Conservation (phyloP, 2,329 filamentous ascomycete species). For the Aspergillus puulaauensis region DNA sequence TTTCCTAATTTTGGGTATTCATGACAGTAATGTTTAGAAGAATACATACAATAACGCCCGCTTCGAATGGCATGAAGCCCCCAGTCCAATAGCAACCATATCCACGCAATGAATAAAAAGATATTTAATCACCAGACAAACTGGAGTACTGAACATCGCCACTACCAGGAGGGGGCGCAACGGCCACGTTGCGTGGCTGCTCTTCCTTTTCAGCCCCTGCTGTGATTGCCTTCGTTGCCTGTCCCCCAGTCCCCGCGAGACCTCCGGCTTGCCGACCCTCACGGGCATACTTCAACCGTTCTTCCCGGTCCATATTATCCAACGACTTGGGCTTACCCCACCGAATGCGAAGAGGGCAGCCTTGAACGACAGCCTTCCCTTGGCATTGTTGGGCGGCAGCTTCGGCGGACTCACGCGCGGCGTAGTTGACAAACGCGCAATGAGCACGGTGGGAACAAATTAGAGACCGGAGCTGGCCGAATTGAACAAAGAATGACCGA, state of each 20-base stretch:
- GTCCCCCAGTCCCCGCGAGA: constrained; percentile 44
- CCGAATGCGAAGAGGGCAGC: constrained; percentile 83
- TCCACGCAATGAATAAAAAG: constrained; percentile 19
- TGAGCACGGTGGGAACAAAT: constrained; percentile 97
- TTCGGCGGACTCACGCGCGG: constrained; percentile 80
- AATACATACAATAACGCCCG: constrained; percentile 34
- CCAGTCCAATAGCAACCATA: constrained; percentile 16
- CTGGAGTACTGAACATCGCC: constrained; percentile 82
- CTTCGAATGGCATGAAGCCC: constrained; percentile 28
- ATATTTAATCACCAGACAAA: constrained; percentile 69
- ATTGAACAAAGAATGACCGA: constrained; percentile 83
- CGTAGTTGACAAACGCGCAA: constrained; percentile 94
- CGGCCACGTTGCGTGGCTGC: constrained; percentile 42
- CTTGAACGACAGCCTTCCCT: constrained; percentile 84
- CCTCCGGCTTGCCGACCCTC: constrained; percentile 67
- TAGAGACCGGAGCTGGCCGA: constrained; percentile 86
- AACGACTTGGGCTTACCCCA: constrained; percentile 93
- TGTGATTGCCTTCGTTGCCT: constrained; percentile 32
- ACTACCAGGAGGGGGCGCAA: constrained; percentile 77
- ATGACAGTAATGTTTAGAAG: constrained; percentile 25
- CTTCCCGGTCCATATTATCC: constrained; percentile 85
- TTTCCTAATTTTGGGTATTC: constrained; percentile 18
- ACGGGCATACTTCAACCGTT: constrained; percentile 75
- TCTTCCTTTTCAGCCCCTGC: constrained; percentile 39
- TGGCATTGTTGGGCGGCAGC: constrained; percentile 80